phyloP scores from a whole-genome alignment of 495 filamentous ascomycete species.

The Penicilliopsis zonata region DNA sequence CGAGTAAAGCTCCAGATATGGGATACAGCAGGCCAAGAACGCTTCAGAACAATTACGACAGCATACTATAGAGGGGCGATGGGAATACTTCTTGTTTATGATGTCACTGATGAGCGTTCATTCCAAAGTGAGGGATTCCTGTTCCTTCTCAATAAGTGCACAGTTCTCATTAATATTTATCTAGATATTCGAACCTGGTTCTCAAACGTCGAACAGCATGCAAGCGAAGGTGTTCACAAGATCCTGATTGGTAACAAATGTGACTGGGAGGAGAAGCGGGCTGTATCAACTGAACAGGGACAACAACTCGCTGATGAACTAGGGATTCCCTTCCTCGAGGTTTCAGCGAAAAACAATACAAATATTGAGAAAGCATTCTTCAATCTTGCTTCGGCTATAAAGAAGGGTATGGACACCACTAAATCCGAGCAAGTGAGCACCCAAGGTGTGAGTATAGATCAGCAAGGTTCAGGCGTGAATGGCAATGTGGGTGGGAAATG shows the following conservation, averaged over 20 bases:
- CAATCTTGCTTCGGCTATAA: slow-evolving; percentile 89
- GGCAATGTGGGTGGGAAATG: slow-evolving; percentile 65
- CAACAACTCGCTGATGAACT: slow-evolving; percentile 92
- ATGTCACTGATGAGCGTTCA: slow-evolving; percentile 93
- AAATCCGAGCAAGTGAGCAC: slow-evolving; percentile 60
- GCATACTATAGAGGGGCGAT: slow-evolving; percentile 97
- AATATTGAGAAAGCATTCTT: slow-evolving; percentile 99
- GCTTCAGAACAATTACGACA: slow-evolving; percentile 96
- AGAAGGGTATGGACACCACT: slow-evolving; percentile 68
- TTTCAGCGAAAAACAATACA: slow-evolving; percentile 97
- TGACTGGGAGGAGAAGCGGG: slow-evolving; percentile 98
- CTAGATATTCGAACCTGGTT: slow-evolving; percentile 98
- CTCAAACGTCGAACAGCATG: slow-evolving; percentile 97
- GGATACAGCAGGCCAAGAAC: slow-evolving; percentile 97
- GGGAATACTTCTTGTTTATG: slow-evolving; percentile 96
- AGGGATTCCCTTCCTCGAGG: slow-evolving; percentile 96
- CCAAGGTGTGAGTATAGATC: slow-evolving; percentile 61
- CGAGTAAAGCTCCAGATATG: slow-evolving; percentile 98
- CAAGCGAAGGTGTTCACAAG: slow-evolving; percentile 98
- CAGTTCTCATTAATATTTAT: slow-evolving; percentile 5
- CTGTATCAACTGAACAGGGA: slow-evolving; percentile 82
- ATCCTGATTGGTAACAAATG: slow-evolving; percentile 99
- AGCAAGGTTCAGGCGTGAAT: slow-evolving; percentile 43
- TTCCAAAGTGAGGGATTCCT: slow-evolving; percentile 74
- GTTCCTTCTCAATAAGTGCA: slow-evolving; percentile 1